Conservation (phyloP, 2,329 filamentous ascomycete species). For the Sphaceloma murrayae region DNA sequence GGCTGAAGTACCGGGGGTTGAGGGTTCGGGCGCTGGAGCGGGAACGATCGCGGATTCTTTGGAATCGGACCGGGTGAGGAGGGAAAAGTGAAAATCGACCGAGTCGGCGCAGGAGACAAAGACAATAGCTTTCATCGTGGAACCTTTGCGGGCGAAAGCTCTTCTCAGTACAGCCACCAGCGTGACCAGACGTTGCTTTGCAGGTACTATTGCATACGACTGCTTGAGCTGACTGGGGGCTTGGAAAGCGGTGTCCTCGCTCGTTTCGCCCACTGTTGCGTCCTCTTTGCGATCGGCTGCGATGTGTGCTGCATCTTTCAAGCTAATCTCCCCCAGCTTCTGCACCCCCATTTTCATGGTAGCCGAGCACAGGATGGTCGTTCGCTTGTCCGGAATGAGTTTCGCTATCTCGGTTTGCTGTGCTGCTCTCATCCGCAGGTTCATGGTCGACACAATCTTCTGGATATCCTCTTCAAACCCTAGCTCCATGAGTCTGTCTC, state of each 20-base stretch:
- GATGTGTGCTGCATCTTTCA: constrained; percentile 85
- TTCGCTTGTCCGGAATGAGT: constrained; percentile 62
- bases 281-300: constrained; percentile 48
- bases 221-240: constrained; percentile 92
- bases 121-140: constrained; percentile 91
- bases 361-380: constrained; percentile 87
- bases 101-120: constrained; percentile 97
- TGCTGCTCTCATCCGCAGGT: constrained; percentile 53
- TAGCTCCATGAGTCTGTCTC: constrained; percentile 95
- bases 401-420: constrained; percentile 48
- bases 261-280: constrained; percentile 35
- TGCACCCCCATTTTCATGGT: constrained; percentile 98
- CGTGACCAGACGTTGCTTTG: constrained; percentile 84
- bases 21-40: background rate
- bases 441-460: constrained; percentile 71
- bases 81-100: constrained; percentile 90
- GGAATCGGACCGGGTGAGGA: constrained; percentile 50
- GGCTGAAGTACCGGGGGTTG: background rate
- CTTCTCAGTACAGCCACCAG: constrained; percentile 75
- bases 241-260: constrained; percentile 53
- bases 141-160: constrained; percentile 77
- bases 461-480: constrained; percentile 93
- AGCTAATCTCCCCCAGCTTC: constrained; percentile 82
- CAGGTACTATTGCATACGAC: constrained; percentile 74
- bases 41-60: background rate